Evolutionary conservation across 2,329 filamentous ascomycete species (phyloP).

Genomic region (Fusarium multiceps): DNA sequence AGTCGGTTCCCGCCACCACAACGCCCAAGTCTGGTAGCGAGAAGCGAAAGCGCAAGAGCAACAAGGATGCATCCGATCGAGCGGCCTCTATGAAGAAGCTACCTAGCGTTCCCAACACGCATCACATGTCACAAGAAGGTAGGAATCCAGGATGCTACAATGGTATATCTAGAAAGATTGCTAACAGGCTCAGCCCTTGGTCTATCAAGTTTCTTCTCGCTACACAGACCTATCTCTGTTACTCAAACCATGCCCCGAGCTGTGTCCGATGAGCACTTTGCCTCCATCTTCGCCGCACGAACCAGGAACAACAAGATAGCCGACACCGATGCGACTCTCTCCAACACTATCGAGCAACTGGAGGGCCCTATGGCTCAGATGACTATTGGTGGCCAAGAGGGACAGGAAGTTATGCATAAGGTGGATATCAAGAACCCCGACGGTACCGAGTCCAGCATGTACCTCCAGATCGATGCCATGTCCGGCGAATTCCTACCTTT

Average conservation of each 20-base stretch:
- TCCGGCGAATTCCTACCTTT: conserved; percentile 82
- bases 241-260: conserved; percentile 81
- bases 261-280: conserved; percentile 80
- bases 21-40: conserved; percentile 59
- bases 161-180: background rate
- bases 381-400: conserved; percentile 57
- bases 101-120: conserved; percentile 79
- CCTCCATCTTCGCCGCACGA: conserved; percentile 79
- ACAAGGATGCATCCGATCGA: conserved; percentile 60
- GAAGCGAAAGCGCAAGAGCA: conserved; percentile 68
- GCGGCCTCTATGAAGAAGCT: conserved; percentile 66
- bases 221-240: conserved; percentile 93
- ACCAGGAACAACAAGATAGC: conserved; percentile 62
- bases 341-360: conserved; percentile 67
- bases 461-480: conserved; percentile 75
- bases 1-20: conserved; percentile 61
- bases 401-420: conserved; percentile 61
- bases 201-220: conserved; percentile 93
- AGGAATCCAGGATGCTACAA: conserved; percentile 35
- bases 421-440: conserved; percentile 67
- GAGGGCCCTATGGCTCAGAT: conserved; percentile 68
- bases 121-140: conserved; percentile 77
- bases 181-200: conserved; percentile 74
- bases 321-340: conserved; percentile 75
- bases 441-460: conserved; percentile 68